A percentile compares a stretch with the other conserved stretches of the same genome.
Evolutionary conservation across 257 asterid species (phyloP).

Genomic region (Echites panduratus): DNA sequence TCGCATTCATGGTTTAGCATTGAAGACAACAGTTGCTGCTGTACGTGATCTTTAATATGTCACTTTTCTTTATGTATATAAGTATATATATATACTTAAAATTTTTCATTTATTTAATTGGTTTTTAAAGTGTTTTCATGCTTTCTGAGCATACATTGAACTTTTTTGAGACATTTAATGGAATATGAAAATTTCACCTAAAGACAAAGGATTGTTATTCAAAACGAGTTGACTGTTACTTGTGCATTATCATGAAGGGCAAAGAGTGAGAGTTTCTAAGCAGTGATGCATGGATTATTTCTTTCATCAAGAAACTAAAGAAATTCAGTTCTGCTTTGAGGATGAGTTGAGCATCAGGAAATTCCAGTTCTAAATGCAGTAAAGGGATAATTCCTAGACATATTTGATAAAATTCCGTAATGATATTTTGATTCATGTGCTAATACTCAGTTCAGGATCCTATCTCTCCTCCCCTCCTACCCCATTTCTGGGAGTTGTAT

Average conservation of each 20-base stretch:
- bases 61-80: neutral
- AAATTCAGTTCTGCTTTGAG: neutral
- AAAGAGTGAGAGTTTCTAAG: neutral
- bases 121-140: neutral
- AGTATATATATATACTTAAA: constrained; percentile 1
- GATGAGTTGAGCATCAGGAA: neutral
- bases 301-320: neutral
- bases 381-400: neutral
- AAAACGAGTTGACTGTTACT: neutral
- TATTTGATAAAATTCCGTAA: neutral
- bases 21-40: constrained; percentile 97
- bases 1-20: constrained; percentile 95
- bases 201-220: neutral
- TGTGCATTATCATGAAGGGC: neutral
- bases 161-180: neutral
- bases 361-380: neutral
- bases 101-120: constrained; percentile 6
- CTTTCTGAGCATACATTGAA: neutral
- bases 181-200: neutral
- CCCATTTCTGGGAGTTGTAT: neutral
- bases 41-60: constrained; percentile 39
- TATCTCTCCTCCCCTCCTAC: neutral
- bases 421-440: neutral
- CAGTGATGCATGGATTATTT: neutral
- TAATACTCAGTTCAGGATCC: neutral